Evolutionary conservation across 345 rosid genomes (phyloP), one percentile per base, ranked within the genome.

Genomic region (Eucalyptus regnans): DNA sequence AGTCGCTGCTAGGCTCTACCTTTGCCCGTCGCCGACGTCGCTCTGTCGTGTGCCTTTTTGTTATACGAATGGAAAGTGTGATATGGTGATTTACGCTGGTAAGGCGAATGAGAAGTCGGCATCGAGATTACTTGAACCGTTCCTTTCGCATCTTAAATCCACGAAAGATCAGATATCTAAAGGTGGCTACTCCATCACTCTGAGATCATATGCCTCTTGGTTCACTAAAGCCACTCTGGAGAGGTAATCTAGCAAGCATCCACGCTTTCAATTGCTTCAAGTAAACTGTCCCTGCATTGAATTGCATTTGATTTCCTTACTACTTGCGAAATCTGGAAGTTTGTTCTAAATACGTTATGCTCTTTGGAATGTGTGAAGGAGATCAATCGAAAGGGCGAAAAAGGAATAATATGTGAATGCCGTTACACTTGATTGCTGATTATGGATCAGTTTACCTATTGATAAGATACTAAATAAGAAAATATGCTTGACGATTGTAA

Each of bases 241-340:
- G 89, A 94, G 99, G 98, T 96, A 90, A 90, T 50, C 23, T 71
- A 56, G 46, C 68, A 52, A 76, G 17, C 80, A 43, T 37, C 33
- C 29, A 3, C 12, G 5, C 8, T 56, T 88, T 87, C 41, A 31
- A 66, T n/a, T 37, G 81, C 23, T 68, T 68, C 44, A 33, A 68
- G 25, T 68, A 68, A 33, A 68, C 81, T 68, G 44, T 68, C 44
- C 25, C 44, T 33, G 1, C 81, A 33, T 68, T 68, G 44, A 68
- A 17, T 33, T 68, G 81, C 81, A 68, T 68, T 68, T 68, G 81
- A 20, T 68, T 68, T 33, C 44, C 44, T 33, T 68, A 68, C 44
- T 68, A 8, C 7, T 16, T 68, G 81, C 43, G 33, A 68, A 68
- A 18, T 68, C 44, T 68, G 18, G 23, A 68, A 68, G 81, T 33